Conservation (phyloP, 345 rosid genomes). For the Anacardium occidentale region DNA sequence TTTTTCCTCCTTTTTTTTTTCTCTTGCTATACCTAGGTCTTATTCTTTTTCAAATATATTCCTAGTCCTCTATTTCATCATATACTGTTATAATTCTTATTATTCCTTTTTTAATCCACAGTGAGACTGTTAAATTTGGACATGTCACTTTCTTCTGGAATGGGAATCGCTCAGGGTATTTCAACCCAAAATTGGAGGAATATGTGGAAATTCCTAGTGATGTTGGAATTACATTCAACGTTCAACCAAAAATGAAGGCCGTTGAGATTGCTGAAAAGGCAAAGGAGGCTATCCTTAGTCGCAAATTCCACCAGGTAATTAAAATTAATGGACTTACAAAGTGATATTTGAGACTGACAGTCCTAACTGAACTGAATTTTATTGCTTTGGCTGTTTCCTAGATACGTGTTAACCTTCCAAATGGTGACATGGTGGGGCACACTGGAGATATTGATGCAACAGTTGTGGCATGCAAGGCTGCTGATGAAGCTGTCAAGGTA, state of each 20-base stretch:
- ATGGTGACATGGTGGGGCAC: conserved; percentile 97
- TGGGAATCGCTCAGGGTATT: conserved; percentile 93
- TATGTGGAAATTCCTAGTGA: conserved; percentile 96
- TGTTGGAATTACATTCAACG: conserved; percentile 85
- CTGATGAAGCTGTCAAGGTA: conserved; percentile 92
- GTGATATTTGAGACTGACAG: background rate
- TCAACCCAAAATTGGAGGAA: conserved; percentile 69
- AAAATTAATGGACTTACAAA: conserved; percentile 10
- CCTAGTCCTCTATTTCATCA: too few relatives aligned
- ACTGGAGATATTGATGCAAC: conserved; percentile 92
- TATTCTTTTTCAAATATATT: background rate
- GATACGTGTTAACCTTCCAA: conserved; percentile 91
- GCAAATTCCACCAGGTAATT: conserved; percentile 80
- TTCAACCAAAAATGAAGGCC: conserved; percentile 94
- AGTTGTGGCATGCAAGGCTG: conserved; percentile 82
- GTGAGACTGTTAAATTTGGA: conserved; percentile 97
- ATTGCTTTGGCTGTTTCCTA: conserved; percentile 21
- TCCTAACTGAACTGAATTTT: conserved; percentile 7
- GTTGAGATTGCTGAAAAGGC: conserved; percentile 84
- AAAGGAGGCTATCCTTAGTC: conserved; percentile 76
- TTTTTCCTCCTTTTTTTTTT: background rate
- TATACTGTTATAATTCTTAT: background rate
- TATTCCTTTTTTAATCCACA: conserved; percentile 22
- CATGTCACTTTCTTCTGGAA: conserved; percentile 99
- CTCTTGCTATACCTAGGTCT: background rate